phyloP scores from a whole-genome alignment of 192 early-diverging fungal species.

The Gamsiella multidivaricata region DNA sequence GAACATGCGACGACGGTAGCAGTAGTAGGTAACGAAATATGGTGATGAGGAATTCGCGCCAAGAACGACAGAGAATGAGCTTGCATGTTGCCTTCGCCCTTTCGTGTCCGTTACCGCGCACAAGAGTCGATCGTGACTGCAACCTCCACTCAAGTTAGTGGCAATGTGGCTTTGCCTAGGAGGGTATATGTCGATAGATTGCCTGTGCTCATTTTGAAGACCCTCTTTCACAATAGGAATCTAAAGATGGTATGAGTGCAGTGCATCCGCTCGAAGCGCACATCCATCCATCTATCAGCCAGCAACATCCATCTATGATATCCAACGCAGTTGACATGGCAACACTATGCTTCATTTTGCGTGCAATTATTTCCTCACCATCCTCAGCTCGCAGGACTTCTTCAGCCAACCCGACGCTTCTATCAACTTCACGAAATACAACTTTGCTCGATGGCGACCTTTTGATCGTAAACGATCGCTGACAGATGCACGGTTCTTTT shows the following conservation, averaged over 20 bases:
- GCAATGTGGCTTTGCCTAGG: background rate
- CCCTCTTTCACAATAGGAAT: slow-evolving; percentile 32
- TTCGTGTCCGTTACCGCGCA: too few species aligned
- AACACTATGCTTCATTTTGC: background rate
- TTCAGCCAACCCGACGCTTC: too few species aligned
- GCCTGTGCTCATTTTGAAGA: too few species aligned
- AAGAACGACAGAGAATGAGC: too few species aligned
- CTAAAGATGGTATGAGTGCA: slow-evolving; percentile 20
- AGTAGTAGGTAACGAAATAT: background rate
- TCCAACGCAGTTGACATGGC: background rate
- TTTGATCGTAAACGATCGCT: background rate
- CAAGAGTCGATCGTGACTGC: too few species aligned
- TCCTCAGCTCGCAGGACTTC: too few species aligned
- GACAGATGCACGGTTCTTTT: background rate
- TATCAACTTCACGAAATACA: too few species aligned
- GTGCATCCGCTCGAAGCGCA: slow-evolving; percentile 2
- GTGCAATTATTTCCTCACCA: too few species aligned
- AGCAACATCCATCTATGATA: background rate
- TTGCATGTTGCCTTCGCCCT: too few species aligned
- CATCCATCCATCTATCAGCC: slow-evolving; percentile 2
- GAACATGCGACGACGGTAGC: slow-evolving; percentile 30
- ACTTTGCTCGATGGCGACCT: background rate
- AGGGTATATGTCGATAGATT: background rate
- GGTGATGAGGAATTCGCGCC: too few species aligned
- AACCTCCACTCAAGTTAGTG: too few species aligned